Evolutionary conservation across 129 eudicot genomes (phyloP), one percentile per base, ranked within the genome.

Genomic region (Chrysanthemum seticuspe): DNA sequence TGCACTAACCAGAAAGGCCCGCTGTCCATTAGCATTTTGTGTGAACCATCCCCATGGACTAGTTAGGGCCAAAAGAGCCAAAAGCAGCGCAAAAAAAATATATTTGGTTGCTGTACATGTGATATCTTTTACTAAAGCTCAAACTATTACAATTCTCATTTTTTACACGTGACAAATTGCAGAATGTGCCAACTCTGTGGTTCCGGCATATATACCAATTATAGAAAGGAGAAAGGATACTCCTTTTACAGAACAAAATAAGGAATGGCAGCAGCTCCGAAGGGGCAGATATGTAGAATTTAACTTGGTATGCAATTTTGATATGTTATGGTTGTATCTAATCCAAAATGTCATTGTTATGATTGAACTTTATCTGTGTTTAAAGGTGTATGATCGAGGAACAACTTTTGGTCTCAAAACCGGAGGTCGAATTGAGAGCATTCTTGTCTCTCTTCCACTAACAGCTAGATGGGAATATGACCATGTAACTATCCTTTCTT

Each of bases 401-500:
- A 95, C 99, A 48, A 95, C 99, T 67, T 95, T 95, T 73, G 99
- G 99, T 64, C 95, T 95, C 62, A 95, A 95, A 80, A 95, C 99
- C 5, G 99, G 99, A 67, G 99, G 99, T 13, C 83, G 99, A 50
- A 95, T 95, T 64, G 99, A 95, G 80, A 95, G 99, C 75, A 95
- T 95, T 66, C 97, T 95, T 19, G 99, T 95, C 67, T 95, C 99
- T 67, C 94, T 95, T 65, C 99, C 99, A 69, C 79, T 95, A 47
- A 83, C 96, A 71, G 97, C 97, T 64, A 89, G 99, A 29, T 95
- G 99, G 99, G 99, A 95, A 70, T 95, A 95, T 64, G 99, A 86
- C 88, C 99, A 95, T 71, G 99, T 94, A 80, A 86, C 86, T 68
- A 40, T 47, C 19, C 68, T 34, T 72, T 44, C 40, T 27, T 60